Evolutionary conservation across 2,329 filamentous ascomycete species (phyloP).

Genomic region (Phoma sp.): DNA sequence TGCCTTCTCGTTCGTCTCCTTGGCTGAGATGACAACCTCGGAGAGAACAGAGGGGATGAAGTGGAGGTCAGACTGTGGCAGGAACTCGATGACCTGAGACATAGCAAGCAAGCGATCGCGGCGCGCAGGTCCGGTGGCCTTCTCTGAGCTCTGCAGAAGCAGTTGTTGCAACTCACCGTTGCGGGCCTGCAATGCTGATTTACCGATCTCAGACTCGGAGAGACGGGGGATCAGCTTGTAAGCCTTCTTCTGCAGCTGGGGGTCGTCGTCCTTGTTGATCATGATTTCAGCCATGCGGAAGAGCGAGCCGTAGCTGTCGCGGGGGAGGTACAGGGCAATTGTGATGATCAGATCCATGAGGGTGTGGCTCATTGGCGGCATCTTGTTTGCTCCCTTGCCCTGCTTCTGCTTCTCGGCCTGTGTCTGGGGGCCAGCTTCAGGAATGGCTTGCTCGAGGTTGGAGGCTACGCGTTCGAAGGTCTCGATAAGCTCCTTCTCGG

Average conservation of each 20-base stretch:
- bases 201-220: slow-evolving; percentile 78
- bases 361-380: slow-evolving; percentile 92
- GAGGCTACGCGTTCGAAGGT: slow-evolving; percentile 87
- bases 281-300: slow-evolving; percentile 87
- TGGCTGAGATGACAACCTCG: slow-evolving; percentile 94
- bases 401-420: slow-evolving; percentile 68
- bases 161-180: slow-evolving; percentile 81
- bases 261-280: slow-evolving; percentile 80
- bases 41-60: slow-evolving; percentile 92
- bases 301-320: slow-evolving; percentile 80
- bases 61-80: slow-evolving; percentile 79
- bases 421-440: slow-evolving; percentile 65
- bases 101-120: slow-evolving; percentile 87
- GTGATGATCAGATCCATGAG: slow-evolving; percentile 97
- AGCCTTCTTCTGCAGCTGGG: slow-evolving; percentile 97
- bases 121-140: slow-evolving; percentile 83
- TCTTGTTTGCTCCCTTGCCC: slow-evolving; percentile 67
- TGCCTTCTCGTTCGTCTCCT: slow-evolving; percentile 96
- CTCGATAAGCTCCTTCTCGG: slow-evolving; percentile 76
- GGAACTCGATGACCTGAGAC: slow-evolving; percentile 76
- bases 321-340: slow-evolving; percentile 89
- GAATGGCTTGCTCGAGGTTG: slow-evolving; percentile 78
- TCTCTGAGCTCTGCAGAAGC: slow-evolving; percentile 78
- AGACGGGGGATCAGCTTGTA: slow-evolving; percentile 97
- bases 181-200: slow-evolving; percentile 75